Evolutionary conservation across 2,329 filamentous ascomycete species (phyloP), one percentile per base, ranked within the genome.

Genomic region (Ceratocystis alfenasii): DNA sequence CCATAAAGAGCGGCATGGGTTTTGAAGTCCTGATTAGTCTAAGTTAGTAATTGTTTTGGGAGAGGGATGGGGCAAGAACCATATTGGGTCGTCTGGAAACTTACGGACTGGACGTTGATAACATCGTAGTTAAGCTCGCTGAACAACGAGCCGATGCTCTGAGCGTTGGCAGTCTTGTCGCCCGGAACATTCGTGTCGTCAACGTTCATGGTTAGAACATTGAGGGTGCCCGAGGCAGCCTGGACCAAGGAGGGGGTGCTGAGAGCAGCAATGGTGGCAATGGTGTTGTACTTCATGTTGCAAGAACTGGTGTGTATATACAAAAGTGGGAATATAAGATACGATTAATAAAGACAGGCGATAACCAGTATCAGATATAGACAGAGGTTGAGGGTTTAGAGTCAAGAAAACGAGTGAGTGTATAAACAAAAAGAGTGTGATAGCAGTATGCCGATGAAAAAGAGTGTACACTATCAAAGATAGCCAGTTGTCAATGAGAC

Each of bases 1-100:
- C 75, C 76, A 73, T 87, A 88, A 69, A 88, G 79, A 66, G 79
- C 78, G 7, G 82, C 81, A 70, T 88, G 84, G 73, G 83, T 88
- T 74, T 86, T 86, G 77, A 87, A 87, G 72, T 87, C 83, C 76
- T 69, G 20, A 5, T 44, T 10, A 53, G 45, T 12, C 6, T 5
- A 20, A 33, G 64, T 67, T 55, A 67, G 64, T 61, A 28, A n/a
- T 25, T 59, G 22, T 10, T 3, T 17, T 12, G 36, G 36, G 10
- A 41, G 36, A 15, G 36, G 10, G 20, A 41, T 15, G 12, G 20
- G 12, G 12, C 30, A 12, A 17, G 60, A 28, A 12, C 1, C 4
- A 15, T 4, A 17, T 22, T n/a, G 25, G 7, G 8, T 8, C 22
- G 10, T 17, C n/a, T 28, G 15, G 25, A n/a, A 20, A 66, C 68